These are phyloP conservation scores for Colletotrichum caudatum DNA, from an alignment of 2,329 filamentous ascomycete species.

Conservation along the genomic window DNA sequence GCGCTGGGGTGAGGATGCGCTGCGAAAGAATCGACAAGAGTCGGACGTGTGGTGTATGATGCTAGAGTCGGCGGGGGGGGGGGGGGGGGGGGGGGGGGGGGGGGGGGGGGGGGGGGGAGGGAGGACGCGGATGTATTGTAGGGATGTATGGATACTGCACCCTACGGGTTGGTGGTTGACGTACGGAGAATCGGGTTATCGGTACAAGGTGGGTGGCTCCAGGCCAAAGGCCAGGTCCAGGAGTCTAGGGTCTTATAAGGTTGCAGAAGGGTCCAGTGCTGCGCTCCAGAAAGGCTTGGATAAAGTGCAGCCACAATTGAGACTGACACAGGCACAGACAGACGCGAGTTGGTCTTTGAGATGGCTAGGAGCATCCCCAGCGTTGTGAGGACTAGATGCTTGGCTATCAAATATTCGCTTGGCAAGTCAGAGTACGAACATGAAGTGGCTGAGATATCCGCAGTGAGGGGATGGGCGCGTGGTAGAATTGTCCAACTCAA, in stretches of 20 bases:
- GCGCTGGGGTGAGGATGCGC: conserved; percentile 10
- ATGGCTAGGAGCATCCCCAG: background rate
- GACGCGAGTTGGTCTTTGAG: conserved; percentile 3
- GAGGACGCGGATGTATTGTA: conserved; percentile 13
- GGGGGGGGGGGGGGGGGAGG: too few relatives aligned
- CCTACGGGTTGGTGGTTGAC: conserved; percentile 11
- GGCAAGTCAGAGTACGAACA: background rate
- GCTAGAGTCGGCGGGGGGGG: conserved; percentile 13
- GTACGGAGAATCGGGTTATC: conserved; percentile 11
- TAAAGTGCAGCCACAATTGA: conserved; percentile 11
- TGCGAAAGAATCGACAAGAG: conserved; percentile 16
- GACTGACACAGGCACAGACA: conserved; percentile 19
- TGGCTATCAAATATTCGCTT: background rate
- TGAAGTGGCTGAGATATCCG: conserved; percentile 11
- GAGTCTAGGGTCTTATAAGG: conserved; percentile 17
- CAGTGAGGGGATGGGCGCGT: background rate
- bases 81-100: too few relatives aligned
- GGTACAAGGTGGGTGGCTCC: conserved; percentile 14
- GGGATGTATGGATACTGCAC: conserved; percentile 22
- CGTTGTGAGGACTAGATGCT: background rate
- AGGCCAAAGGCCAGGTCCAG: conserved; percentile 8
- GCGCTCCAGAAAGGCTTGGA: conserved; percentile 13
- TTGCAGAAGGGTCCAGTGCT: conserved; percentile 18
- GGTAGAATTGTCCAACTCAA: background rate
- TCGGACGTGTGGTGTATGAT: conserved; percentile 17